Conservation (phyloP, 768 basidiomycete species). For the Punctularia strigosozonata region DNA sequence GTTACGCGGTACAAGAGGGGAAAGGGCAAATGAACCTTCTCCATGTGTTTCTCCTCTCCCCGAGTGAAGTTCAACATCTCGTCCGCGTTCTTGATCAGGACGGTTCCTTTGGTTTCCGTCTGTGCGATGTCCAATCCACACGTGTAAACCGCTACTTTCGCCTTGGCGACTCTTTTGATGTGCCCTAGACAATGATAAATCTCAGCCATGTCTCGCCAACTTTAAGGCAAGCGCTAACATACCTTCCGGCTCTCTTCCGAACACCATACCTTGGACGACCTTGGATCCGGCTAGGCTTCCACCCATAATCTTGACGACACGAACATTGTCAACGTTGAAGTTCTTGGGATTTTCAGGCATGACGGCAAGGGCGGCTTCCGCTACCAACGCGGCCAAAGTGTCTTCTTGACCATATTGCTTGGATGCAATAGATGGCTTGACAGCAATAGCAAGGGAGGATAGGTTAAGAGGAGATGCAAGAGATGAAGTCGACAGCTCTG, state of each 20-base stretch:
- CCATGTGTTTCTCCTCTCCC: constrained; percentile 93
- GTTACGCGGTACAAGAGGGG: constrained; percentile 1
- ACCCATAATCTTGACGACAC: constrained; percentile 98
- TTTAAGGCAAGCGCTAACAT: constrained; percentile 8
- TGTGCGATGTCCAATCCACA: constrained; percentile 87
- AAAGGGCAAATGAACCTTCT: constrained; percentile 42
- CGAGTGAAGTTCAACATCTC: constrained; percentile 96
- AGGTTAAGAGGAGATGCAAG: constrained; percentile 64
- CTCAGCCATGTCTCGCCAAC: neutral
- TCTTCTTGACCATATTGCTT: constrained; percentile 97
- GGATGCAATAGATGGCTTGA: constrained; percentile 88
- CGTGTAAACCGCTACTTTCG: constrained; percentile 94
- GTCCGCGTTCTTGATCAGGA: constrained; percentile 87
- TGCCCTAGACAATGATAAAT: constrained; percentile 34
- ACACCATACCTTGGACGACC: constrained; percentile 97
- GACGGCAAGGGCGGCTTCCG: constrained; percentile 85
- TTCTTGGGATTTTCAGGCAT: constrained; percentile 84
- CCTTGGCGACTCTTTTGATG: constrained; percentile 71
- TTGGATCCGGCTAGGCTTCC: constrained; percentile 74
- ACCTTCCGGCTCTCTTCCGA: constrained; percentile 93
- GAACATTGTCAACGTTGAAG: constrained; percentile 97
- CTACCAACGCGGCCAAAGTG: constrained; percentile 67
- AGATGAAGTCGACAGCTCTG: constrained; percentile 60
- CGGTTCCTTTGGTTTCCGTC: constrained; percentile 98
- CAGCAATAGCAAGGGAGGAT: constrained; percentile 57